Percentiles rank a stretch among this genome's conserved stretches.
Evolutionary conservation across 345 rosid genomes (phyloP).

Genomic region (Rhodomyrtus tomentosa): DNA sequence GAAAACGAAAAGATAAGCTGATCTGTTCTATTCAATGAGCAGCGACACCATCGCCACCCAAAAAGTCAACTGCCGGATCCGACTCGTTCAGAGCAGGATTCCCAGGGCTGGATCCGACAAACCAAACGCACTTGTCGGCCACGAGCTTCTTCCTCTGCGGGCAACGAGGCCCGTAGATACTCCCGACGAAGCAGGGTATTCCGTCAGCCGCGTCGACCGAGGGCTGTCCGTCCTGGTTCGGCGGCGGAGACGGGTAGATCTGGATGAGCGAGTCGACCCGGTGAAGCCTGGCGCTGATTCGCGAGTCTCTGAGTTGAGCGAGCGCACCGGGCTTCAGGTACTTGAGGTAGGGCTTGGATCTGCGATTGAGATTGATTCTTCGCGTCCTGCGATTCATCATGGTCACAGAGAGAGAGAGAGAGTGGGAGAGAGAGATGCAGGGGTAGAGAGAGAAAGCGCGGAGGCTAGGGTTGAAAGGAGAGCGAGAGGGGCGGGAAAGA

Average conservation of each 20-base stretch:
- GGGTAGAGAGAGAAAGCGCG: not conserved
- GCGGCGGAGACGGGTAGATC: not conserved
- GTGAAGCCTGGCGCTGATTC: constrained; percentile 34
- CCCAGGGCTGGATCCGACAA: constrained; percentile 1
- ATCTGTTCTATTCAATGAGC: not conserved
- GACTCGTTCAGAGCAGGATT: constrained; percentile 13
- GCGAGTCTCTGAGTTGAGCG: constrained; percentile 38
- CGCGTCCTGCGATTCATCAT: not conserved
- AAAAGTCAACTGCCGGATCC: constrained; percentile 14
- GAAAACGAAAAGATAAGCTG: not conserved
- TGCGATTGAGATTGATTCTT: not conserved
- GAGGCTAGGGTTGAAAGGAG: not conserved
- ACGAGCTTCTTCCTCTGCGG: constrained; percentile 38
- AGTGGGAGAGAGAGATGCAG: not conserved
- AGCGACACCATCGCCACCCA: not conserved
- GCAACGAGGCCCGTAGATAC: constrained; percentile 26
- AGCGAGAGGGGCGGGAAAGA: not conserved
- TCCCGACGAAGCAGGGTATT: constrained; percentile 16
- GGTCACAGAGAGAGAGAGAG: not conserved
- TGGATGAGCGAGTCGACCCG: constrained; percentile 10
- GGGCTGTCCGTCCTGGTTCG: not conserved
- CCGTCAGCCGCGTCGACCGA: not conserved
- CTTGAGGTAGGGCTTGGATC: constrained; percentile 20
- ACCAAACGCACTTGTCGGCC: constrained; percentile 21
- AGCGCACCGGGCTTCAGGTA: constrained; percentile 45